Evolutionary conservation across 139 green algal genomes (phyloP).

Genomic region (Volvox reticuliferus): DNA sequence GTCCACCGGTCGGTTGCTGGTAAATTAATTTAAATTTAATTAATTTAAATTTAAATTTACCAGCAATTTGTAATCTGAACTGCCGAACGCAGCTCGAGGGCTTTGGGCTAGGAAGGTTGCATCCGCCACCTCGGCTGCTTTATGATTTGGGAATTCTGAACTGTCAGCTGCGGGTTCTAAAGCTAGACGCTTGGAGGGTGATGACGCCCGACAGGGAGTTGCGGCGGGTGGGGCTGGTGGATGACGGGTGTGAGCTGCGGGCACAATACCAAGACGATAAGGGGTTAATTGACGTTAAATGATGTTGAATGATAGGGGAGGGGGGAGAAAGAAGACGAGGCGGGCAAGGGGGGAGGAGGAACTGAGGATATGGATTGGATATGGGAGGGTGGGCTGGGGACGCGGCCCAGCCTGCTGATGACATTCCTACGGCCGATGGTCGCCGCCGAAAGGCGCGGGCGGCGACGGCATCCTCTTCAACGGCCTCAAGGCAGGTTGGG

Average conservation of each 20-base stretch:
- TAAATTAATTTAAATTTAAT: no score
- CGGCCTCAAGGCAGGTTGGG: no score
- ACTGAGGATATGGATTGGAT: no score
- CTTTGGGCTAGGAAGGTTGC: background rate
- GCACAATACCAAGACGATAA: no score
- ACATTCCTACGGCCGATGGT: background rate
- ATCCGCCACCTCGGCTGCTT: background rate
- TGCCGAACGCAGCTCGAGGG: background rate
- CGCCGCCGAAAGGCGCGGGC: background rate
- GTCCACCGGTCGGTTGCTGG: no score
- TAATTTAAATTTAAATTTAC: no score
- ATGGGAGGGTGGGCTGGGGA: background rate
- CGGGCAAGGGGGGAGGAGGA: background rate
- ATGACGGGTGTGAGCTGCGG: no score
- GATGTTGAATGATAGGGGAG: background rate
- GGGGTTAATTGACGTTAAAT: no score
- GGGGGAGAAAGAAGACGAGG: background rate
- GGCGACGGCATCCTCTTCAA: no score
- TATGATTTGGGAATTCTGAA: background rate
- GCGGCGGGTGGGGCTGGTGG: background rate
- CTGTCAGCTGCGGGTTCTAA: background rate
- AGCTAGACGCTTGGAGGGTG: slow-evolving; percentile 7
- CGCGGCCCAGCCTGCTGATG: background rate
- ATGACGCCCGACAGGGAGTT: slow-evolving; percentile 4
- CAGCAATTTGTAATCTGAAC: no score